Percentiles rank a stretch among this genome's conserved stretches.
These are phyloP conservation scores for Auriscalpium orientale DNA, from an alignment of 768 basidiomycete species.

Conservation along the genomic window DNA sequence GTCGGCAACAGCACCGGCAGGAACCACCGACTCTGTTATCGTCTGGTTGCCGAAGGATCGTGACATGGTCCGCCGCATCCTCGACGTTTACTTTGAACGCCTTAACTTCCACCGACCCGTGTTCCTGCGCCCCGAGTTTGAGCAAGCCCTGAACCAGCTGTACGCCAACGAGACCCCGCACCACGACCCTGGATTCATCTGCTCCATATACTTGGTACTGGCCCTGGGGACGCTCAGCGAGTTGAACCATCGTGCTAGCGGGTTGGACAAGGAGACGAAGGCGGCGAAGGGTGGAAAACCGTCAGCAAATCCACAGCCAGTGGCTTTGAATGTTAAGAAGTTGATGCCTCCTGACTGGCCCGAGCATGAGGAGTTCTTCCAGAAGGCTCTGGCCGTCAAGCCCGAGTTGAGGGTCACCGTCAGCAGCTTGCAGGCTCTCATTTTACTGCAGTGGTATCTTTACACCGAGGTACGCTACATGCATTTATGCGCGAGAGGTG, in stretches of 20 bases:
- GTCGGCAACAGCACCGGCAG: constrained; percentile 7
- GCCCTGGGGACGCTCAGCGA: constrained; percentile 80
- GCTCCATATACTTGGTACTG: constrained; percentile 68
- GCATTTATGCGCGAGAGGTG: constrained; percentile 1
- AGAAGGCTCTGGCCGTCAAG: constrained; percentile 68
- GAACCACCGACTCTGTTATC: constrained; percentile 33
- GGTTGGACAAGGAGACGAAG: constrained; percentile 38
- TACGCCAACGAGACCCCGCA: constrained; percentile 49
- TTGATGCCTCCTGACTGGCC: constrained; percentile 69
- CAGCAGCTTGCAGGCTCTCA: constrained; percentile 75
- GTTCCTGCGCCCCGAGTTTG: constrained; percentile 61
- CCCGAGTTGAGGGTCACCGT: constrained; percentile 79
- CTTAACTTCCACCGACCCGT: constrained; percentile 80
- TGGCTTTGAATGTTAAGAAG: constrained; percentile 39
- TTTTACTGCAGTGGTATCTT: constrained; percentile 82
- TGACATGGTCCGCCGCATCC: constrained; percentile 50
- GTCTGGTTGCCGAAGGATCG: constrained; percentile 78
- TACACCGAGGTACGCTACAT: constrained; percentile 64
- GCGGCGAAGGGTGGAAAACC: constrained; percentile 27
- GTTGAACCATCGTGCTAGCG: constrained; percentile 62
- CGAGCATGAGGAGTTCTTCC: constrained; percentile 78
- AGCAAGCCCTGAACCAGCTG: constrained; percentile 53
- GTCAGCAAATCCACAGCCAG: constrained; percentile 22
- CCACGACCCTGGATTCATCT: constrained; percentile 72
- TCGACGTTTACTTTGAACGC: constrained; percentile 65